Conservation (phyloP, 495 filamentous ascomycete species). For the Lineolata rhizophorae region DNA sequence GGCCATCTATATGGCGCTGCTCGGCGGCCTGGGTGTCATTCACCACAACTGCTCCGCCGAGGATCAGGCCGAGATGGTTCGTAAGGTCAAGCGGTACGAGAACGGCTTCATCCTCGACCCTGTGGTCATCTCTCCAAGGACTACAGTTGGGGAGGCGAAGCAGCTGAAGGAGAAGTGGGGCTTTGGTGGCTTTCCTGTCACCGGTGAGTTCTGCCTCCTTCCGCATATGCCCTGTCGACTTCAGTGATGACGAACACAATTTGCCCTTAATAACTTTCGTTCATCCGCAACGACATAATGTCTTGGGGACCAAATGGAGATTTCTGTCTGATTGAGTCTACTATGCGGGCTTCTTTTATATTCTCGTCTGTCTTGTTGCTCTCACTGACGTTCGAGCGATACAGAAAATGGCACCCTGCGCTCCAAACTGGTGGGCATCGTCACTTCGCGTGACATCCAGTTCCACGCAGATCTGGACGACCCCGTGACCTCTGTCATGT, state of each 20-base stretch:
- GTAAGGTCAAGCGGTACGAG: conserved; percentile 97
- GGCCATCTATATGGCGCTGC: conserved; percentile 96
- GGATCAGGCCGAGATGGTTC: conserved; percentile 94
- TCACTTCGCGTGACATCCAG: conserved; percentile 94
- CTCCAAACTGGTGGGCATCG: conserved; percentile 88
- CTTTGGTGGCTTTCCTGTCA: conserved; percentile 96
- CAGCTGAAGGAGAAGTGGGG: conserved; percentile 93
- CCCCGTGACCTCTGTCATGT: conserved; percentile 80
- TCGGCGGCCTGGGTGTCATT: conserved; percentile 90
- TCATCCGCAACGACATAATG: conserved; percentile 86
- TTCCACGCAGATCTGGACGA: conserved; percentile 52
- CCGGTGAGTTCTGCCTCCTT: conserved; percentile 45
- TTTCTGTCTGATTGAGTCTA: conserved; percentile 20
- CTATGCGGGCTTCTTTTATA: no score
- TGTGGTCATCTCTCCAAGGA: conserved; percentile 68
- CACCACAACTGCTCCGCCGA: conserved; percentile 97
- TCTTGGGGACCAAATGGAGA: conserved; percentile 51
- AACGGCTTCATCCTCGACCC: conserved; percentile 98
- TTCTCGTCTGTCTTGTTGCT: conserved; percentile 11
- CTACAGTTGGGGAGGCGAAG: conserved; percentile 81
- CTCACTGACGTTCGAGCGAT: no score
- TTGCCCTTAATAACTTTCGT: conserved; percentile 89
- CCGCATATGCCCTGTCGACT: conserved; percentile 3
- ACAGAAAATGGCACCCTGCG: conserved; percentile 79
- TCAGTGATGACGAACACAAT: conserved; percentile 44